These are phyloP conservation scores for Hypoxylon rickii DNA, from an alignment of 495 filamentous ascomycete species.

Conservation along the genomic window DNA sequence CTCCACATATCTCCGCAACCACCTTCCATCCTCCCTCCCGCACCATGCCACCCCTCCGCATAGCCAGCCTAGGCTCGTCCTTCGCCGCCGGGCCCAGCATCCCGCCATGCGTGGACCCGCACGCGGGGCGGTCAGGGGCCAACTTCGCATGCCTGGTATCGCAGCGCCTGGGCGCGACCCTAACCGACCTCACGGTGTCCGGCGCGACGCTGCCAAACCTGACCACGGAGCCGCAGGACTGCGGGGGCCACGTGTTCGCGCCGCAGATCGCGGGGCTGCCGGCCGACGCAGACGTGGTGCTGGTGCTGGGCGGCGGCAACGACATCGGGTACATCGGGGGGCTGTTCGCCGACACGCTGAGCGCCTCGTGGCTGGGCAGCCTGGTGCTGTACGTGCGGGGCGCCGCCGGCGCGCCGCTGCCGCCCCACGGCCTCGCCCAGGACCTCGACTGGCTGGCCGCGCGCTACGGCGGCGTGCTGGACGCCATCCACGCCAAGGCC, in stretches of 20 bases:
- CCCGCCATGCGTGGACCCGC: slow-evolving; percentile 38
- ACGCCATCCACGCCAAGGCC: slow-evolving; percentile 44
- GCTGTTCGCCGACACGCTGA: slow-evolving; percentile 42
- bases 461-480: slow-evolving; percentile 42
- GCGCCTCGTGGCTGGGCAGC: slow-evolving; percentile 20
- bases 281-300: slow-evolving; percentile 44
- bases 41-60: slow-evolving; percentile 36
- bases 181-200: slow-evolving; percentile 50
- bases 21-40: neutral
- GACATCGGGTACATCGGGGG: slow-evolving; percentile 52
- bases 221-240: slow-evolving; percentile 42
- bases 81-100: slow-evolving; percentile 55
- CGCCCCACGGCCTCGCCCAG: slow-evolving; percentile 1
- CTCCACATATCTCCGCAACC: neutral
- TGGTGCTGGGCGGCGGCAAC: slow-evolving; percentile 51
- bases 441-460: slow-evolving; percentile 33
- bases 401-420: slow-evolving; percentile 21
- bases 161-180: slow-evolving; percentile 27
- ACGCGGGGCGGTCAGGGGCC: slow-evolving; percentile 43
- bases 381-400: slow-evolving; percentile 16
- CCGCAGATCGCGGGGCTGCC: slow-evolving; percentile 46
- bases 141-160: slow-evolving; percentile 52
- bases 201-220: slow-evolving; percentile 52
- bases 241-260: slow-evolving; percentile 35
- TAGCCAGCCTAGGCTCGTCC: slow-evolving; percentile 46